Base-by-base conservation (phyloP, 371 early-diverging fungal species). In the Quaeritorhiza haematococci region DNA sequence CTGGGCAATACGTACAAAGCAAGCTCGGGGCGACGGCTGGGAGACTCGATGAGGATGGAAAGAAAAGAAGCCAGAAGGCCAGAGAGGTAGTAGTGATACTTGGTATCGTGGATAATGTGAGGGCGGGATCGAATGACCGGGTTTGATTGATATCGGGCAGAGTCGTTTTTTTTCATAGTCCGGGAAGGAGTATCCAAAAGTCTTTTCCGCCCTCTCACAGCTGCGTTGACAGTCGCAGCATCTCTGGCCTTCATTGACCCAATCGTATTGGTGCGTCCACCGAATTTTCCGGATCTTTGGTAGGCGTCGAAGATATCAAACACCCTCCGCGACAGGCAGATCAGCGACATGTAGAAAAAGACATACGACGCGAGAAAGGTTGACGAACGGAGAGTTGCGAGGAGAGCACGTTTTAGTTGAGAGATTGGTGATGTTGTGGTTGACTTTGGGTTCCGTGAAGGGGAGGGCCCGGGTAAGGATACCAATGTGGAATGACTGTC, bases 1-100 rank as follows among this genome's bases (percentile, higher is more conserved):
- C 68, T 67, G 3, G 78, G 78, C n/a, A 73, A 54, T 21, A 71
- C 71, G 45, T 78, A 78, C 71, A 74, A 69, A 17, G 69, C 71
- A n/a, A 73, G 57, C 38, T 73, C 73, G 24, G 55, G 13, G 2
- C 73, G 61, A 19, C 68, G 60, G 3, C 48, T 33, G 41, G 61
- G 58, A 33, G 64, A 49, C 46, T 73, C 73, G 29, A 73, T 26
- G n/a, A 71, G 48, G 30, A 72, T 67, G 29, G 71, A 60, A 29
- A 60, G n/a, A n/a, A n/a, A 46, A 6, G 61, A 41, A 27, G 49
- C 34, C 21, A 61, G 3, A n/a, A 50, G n/a, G 27, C 64, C 66
- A 15, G 62, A 30, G 13, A 54, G 2, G 38, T 62, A 70, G 46
- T 50, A 66, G 4, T 2, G 45, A 24, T 55, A 55, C 26, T 55